Percentiles rank a stretch among this genome's conserved stretches.
Conservation (phyloP, 2,329 filamentous ascomycete species). For the Exophiala dermatitidis region DNA sequence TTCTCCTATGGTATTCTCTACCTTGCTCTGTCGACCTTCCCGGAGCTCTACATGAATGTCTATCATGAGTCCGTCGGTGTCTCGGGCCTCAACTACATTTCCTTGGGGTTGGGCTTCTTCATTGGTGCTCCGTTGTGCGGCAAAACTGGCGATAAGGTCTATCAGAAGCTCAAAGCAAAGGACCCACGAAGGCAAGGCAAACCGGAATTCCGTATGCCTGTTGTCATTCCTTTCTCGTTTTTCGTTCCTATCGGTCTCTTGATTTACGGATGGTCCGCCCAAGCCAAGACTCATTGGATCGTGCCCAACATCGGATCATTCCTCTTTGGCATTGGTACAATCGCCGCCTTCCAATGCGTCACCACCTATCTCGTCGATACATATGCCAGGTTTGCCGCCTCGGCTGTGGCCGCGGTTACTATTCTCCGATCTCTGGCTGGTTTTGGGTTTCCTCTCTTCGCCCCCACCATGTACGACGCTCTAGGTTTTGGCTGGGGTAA, state of each 20-base stretch:
- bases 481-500: constrained; percentile 38
- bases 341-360: constrained; percentile 28
- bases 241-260: constrained; percentile 44
- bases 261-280: constrained; percentile 46
- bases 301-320: constrained; percentile 42
- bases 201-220: constrained; percentile 51
- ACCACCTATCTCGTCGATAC: constrained; percentile 34
- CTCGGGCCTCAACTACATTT: constrained; percentile 54
- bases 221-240: constrained; percentile 46
- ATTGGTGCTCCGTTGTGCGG: constrained; percentile 44
- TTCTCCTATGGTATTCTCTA: constrained; percentile 55
- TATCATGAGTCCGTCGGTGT: constrained; percentile 50
- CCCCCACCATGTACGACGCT: constrained; percentile 36
- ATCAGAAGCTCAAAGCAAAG: constrained; percentile 29
- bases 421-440: constrained; percentile 43
- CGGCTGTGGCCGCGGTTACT: constrained; percentile 43
- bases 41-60: constrained; percentile 45
- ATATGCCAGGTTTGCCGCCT: constrained; percentile 44
- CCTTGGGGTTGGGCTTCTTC: constrained; percentile 53
- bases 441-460: constrained; percentile 47
- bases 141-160: constrained; percentile 40
- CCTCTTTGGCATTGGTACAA: constrained; percentile 37
- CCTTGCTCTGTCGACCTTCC: constrained; percentile 55
- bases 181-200: constrained; percentile 25
- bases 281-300: constrained; percentile 40